phyloP scores from a whole-genome alignment of 257 asterid species.

The Nicotiana paniculata region DNA sequence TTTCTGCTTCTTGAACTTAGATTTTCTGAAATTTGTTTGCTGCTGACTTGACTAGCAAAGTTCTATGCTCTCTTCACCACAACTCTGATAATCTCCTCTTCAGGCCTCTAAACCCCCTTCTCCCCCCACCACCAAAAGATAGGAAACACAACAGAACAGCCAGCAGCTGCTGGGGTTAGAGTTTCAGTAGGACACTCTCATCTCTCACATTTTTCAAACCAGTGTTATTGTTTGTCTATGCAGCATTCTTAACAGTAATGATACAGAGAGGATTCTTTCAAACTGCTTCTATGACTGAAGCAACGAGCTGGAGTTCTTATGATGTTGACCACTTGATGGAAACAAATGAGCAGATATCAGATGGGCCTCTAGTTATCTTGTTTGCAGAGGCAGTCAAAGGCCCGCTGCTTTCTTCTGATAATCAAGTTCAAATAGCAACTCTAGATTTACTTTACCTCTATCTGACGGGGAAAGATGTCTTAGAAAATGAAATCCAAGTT shows the following conservation, averaged over 20 bases:
- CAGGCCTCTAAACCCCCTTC: neutral
- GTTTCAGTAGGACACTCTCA: neutral
- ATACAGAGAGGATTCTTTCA: slow-evolving; percentile 76
- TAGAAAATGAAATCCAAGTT: slow-evolving; percentile 47
- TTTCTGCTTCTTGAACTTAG: slow-evolving; percentile 4
- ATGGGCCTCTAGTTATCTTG: slow-evolving; percentile 52
- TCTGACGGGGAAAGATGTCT: slow-evolving; percentile 47
- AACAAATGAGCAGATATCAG: slow-evolving; percentile 37
- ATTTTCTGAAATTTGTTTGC: neutral
- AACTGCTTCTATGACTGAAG: slow-evolving; percentile 30
- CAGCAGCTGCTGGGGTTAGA: neutral
- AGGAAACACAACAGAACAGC: neutral
- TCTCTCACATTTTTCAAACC: neutral
- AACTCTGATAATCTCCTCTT: neutral
- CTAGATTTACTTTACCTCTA: slow-evolving; percentile 52
- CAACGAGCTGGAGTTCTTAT: slow-evolving; percentile 30
- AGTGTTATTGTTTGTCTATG: slow-evolving; percentile 21
- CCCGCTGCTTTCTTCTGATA: slow-evolving; percentile 88
- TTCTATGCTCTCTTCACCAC: neutral
- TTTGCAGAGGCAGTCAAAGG: slow-evolving; percentile 97
- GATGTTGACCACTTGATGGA: slow-evolving; percentile 53
- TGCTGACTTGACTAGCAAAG: neutral
- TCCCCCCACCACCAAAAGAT: neutral
- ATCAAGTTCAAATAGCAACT: slow-evolving; percentile 76
- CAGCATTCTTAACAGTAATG: slow-evolving; percentile 82